Evolutionary conservation across 1,284 basidiomycete genomes (phyloP).

Genomic region (Naganishia sp.): DNA sequence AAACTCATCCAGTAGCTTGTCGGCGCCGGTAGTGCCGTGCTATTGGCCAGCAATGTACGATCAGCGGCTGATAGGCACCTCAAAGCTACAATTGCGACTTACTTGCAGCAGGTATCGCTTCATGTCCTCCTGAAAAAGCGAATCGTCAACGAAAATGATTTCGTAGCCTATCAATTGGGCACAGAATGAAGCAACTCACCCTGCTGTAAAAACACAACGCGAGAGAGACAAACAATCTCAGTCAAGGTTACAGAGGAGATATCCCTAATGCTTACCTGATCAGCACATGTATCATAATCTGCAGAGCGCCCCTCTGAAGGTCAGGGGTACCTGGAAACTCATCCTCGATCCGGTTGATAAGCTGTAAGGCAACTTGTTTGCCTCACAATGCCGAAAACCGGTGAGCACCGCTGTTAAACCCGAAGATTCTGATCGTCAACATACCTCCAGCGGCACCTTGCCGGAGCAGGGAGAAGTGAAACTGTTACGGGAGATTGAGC

Average conservation of each 20-base stretch:
- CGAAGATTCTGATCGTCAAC: background rate
- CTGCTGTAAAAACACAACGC: background rate
- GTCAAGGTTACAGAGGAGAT: background rate
- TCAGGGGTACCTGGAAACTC: background rate
- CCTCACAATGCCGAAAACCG: background rate
- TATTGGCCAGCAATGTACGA: background rate
- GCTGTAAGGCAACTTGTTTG: background rate
- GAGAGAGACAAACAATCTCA: no score
- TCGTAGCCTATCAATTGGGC: background rate
- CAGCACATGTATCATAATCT: constrained; percentile 15
- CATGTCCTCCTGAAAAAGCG: background rate
- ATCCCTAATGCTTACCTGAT: background rate
- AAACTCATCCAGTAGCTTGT: background rate
- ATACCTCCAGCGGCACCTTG: constrained; percentile 8
- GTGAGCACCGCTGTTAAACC: background rate
- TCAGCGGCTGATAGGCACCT: background rate
- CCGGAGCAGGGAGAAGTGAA: background rate
- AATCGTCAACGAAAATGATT: no score
- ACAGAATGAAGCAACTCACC: background rate
- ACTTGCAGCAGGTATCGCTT: background rate
- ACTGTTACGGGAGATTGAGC: background rate
- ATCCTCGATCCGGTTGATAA: constrained; percentile 6
- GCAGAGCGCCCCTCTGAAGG: background rate
- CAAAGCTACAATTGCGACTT: background rate
- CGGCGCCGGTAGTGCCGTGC: background rate